Evolutionary conservation across 495 filamentous ascomycete species (phyloP).

Genomic region (Daldinia childiae): DNA sequence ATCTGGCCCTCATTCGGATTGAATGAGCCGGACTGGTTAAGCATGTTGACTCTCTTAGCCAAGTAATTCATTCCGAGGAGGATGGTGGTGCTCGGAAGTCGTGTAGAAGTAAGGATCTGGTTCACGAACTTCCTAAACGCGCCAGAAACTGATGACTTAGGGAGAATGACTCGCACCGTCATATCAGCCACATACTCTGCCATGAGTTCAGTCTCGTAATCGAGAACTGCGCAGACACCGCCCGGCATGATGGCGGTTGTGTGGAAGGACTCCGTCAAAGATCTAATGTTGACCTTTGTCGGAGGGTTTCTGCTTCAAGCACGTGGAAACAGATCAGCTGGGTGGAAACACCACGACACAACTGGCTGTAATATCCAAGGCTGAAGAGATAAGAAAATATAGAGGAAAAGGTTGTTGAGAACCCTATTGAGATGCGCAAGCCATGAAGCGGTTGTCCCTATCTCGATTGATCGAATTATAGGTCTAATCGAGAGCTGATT

Average conservation of each 20-base stretch:
- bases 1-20: constrained; percentile 74
- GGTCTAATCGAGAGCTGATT: background rate
- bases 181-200: constrained; percentile 96
- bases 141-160: constrained; percentile 70
- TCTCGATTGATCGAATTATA: constrained; percentile 3
- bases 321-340: constrained; percentile 49
- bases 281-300: constrained; percentile 35
- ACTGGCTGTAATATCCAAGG: constrained; percentile 48
- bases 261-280: constrained; percentile 43
- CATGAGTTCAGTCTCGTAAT: constrained; percentile 99
- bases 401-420: constrained; percentile 43
- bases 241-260: constrained; percentile 65
- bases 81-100: constrained; percentile 94
- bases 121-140: constrained; percentile 95
- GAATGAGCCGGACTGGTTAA: constrained; percentile 66
- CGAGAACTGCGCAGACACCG: constrained; percentile 93
- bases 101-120: constrained; percentile 92
- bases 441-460: constrained; percentile 52
- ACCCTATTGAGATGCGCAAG: constrained; percentile 54
- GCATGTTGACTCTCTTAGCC: constrained; percentile 78
- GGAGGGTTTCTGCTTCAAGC: constrained; percentile 54
- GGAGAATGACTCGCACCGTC: constrained; percentile 81
- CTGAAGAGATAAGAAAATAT: constrained; percentile 49
- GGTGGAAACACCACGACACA: constrained; percentile 37
- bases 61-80: constrained; percentile 92